Base-by-base conservation (phyloP, 257 asterid genomes). In the Apocynum venetum region DNA sequence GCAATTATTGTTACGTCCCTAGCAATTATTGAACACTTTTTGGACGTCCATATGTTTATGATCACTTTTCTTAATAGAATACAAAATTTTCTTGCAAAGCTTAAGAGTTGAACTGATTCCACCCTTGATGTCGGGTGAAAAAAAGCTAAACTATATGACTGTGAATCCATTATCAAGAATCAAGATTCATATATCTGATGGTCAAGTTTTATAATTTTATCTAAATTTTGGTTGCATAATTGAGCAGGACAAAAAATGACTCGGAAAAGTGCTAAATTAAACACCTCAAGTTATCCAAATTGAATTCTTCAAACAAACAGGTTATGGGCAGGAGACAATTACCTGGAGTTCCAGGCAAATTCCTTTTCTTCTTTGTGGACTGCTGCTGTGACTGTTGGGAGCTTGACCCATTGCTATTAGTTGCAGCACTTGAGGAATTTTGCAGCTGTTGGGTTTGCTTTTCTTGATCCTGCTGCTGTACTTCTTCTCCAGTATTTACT, bases 21-120 rank as follows among this genome's bases (percentile, higher is more conserved):
- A n/a, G 73, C 91, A 89, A 89, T 89, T 82, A 91, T 91, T 89
- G 92, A 83, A 75, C 85, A 82, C 80, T 83, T 83, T 57, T 79
- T 46, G 35, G 19, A 57, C 43, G 17, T 40, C 8, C 9, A 71
- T 31, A 41, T 41, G 41, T 53, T 41, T 49, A 38, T 10, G 17
- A 20, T 64, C 73, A 73, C 61, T 76, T 47, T 13, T 19, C n/a
- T 47, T 53, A 1, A 19, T 57, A 17, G 20, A 46, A 46, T 46
- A 46, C 49, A 46, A 46, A 46, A 4, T 46, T 46, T 46, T 46
- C 49, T 46, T 46, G 49, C 49, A 17, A 25, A 25, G 31, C 31
- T 25, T 25, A 25, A 25, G 31, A 25, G 31, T 25, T 25, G 31
- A 25, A 25, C 31, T 25, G 31, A 25, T 25, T 25, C 31, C 31